Evolutionary conservation across 305 asterid genomes (phyloP), one percentile per base, ranked within the genome.

Genomic region (Withania somnifera): DNA sequence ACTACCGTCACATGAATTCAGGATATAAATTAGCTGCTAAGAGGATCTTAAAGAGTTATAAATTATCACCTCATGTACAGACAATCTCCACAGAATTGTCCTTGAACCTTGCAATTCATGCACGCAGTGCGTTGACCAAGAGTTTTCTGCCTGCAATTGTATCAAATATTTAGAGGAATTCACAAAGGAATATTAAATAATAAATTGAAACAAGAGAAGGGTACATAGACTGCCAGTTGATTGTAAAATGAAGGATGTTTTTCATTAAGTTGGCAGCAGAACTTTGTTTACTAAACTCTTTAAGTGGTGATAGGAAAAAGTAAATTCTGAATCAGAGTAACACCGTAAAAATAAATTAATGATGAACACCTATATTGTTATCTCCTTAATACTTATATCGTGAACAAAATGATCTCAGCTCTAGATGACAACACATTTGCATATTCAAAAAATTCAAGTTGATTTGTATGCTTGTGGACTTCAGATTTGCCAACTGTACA

Each of bases 71-170:
- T 92, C 87, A 19, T 90, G 91, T 84, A 91, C 47, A 93, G 86
- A 88, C 97, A 93, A 85, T 93, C 97, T 87, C 97, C 97, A 88
- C 97, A 93, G 15, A 92, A 68, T 86, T 93, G 95, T 71, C 97
- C 94, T 2, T 85, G 57, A 34, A 77, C 86, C 75, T 79, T 58
- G 90, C 97, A 93, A 80, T 88, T 88, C 88, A 86, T 83, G 92
- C 97, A 93, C n/a, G 71, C 63, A 36, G 93, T 90, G 56, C 60
- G 94, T 34, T n/a, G 87, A 71, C 93, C 91, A 0, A 88, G 82
- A 50, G 95, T 90, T 67, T 91, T 93, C 81, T 90, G 97, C 42
- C 95, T 93, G 90, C 36, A 69, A 69, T 69, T 42, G 56, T 1
- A 69, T 40, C 20, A 3, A 69, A 45, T 42, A 69, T 13, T 45